Base-by-base conservation (phyloP, 2,329 filamentous ascomycete species). In the Exophiala bonariae region DNA sequence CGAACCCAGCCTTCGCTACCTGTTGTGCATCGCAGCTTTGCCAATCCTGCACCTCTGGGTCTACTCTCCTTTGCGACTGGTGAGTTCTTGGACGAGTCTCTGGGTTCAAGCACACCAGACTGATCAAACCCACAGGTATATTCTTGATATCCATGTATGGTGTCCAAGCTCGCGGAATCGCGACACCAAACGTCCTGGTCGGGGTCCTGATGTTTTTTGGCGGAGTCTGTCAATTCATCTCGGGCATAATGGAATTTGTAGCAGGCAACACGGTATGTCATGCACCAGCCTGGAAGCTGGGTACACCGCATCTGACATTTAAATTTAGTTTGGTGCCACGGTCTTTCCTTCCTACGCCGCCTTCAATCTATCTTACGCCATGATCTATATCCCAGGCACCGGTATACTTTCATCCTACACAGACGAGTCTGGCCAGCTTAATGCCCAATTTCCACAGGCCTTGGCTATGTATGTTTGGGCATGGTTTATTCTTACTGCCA, bases 301-400 rank as follows among this genome's bases (percentile, higher is more conserved):
- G 3, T 16, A 46, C 20, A 6, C 18, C 6, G n/a, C 5, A 8
- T 9, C 18, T 34, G 23, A 43, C 41, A 39, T 36, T n/a, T n/a
- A n/a, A n/a, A n/a, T n/a, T 1, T 28, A 49, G 38, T 66, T 68
- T 44, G 63, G 66, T 45, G 66, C 66, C 30, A 69, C 67, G 20
- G 62, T 70, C 28, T 69, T 69, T 54, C 58, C 64, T 18, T 62
- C 67, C 14, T 70, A 70, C 45, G 67, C 59, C 30, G 67, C 66
- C 20, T 71, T 70, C 57, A 70, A 70, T 53, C 55, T 69, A 14
- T 63, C 64, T 6, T 70, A 69, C 44, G 66, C 66, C 7, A 59
- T 67, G 54, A 70, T 69, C 38, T 69, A 65, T 50, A 53, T 70
- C 22, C 67, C 67, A 5, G 66, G 65, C 3, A 60, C 62, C 9